Evolutionary conservation across 163 green algal genomes (phyloP).

Genomic region (Chlorella variabilis): DNA sequence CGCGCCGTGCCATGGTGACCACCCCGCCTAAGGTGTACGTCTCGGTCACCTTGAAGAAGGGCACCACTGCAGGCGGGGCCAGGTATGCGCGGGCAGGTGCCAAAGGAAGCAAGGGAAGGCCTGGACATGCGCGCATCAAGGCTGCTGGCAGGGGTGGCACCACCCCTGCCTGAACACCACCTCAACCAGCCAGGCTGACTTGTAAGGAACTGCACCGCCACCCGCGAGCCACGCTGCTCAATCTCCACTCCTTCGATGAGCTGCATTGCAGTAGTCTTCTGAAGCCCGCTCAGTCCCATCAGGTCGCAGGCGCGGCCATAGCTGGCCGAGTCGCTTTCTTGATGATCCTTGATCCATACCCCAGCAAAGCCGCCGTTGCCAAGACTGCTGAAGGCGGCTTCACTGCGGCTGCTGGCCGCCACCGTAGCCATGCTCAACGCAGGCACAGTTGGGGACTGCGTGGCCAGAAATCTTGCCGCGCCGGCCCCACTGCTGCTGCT

Average conservation of each 20-base stretch:
- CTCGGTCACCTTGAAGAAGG: conserved; percentile 52
- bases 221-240: background rate
- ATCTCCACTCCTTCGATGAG: conserved; percentile 53
- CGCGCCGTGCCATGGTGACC: conserved; percentile 24
- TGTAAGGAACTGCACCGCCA: conserved; percentile 44
- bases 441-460: background rate
- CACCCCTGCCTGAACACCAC: too few relatives aligned
- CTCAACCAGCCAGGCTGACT: background rate
- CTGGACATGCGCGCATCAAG: background rate
- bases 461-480: background rate
- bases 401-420: conserved; percentile 6
- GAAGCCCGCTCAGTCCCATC: conserved; percentile 36
- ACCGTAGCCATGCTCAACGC: conserved; percentile 3
- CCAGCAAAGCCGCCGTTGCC: conserved; percentile 4
- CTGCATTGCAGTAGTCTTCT: conserved; percentile 46
- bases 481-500: too few relatives aligned
- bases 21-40: background rate
- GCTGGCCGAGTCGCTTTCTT: conserved; percentile 20
- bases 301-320: conserved; percentile 40
- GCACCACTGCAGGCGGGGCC: conserved; percentile 43
- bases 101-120: background rate
- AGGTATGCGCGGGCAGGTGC: too few relatives aligned
- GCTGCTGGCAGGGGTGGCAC: background rate
- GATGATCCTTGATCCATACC: conserved; percentile 39
- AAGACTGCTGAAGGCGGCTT: background rate